These are phyloP conservation scores for Phytophthora fragariaefolia DNA, from an alignment of 352 stramenopile species.

Conservation along the genomic window DNA sequence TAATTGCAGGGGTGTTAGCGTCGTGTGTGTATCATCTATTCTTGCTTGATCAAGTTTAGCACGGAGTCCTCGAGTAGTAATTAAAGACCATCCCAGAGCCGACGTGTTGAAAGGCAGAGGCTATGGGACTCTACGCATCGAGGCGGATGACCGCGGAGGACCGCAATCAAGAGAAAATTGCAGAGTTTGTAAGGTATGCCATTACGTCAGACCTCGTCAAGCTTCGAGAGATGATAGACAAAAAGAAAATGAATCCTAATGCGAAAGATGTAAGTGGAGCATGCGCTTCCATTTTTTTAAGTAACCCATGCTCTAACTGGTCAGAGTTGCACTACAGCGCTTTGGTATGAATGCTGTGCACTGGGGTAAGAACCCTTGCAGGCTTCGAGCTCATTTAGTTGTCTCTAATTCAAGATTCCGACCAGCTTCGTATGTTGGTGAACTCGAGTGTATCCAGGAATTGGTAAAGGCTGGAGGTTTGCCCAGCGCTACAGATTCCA, in stretches of 20 bases:
- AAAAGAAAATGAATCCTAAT: slow-evolving; percentile 57
- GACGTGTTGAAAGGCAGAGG: too few relatives aligned
- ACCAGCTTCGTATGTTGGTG: slow-evolving; percentile 65
- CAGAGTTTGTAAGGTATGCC: slow-evolving; percentile 62
- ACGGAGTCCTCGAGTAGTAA: too few relatives aligned
- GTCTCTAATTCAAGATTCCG: not conserved
- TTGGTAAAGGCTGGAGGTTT: slow-evolving; percentile 60
- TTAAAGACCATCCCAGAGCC: too few relatives aligned
- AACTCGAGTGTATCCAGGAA: slow-evolving; percentile 59
- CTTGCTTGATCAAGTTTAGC: too few relatives aligned
- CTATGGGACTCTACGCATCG: slow-evolving; percentile 26
- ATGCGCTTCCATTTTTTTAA: too few relatives aligned
- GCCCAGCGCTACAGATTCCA: slow-evolving; percentile 46
- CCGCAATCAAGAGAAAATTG: slow-evolving; percentile 45
- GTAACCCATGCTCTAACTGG: too few relatives aligned
- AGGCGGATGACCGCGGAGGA: slow-evolving; percentile 28
- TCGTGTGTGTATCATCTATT: slow-evolving; percentile 13
- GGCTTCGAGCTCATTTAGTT: too few relatives aligned
- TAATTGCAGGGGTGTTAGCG: too few relatives aligned
- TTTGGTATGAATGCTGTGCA: slow-evolving; percentile 86
- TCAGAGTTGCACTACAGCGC: too few relatives aligned
- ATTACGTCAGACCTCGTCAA: slow-evolving; percentile 58
- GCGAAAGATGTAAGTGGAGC: slow-evolving; percentile 65
- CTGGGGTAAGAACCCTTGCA: slow-evolving; percentile 55
- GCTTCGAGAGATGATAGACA: slow-evolving; percentile 57